Conservation (phyloP, 169 alveolate genomes). For the Perkinsus olseni region DNA sequence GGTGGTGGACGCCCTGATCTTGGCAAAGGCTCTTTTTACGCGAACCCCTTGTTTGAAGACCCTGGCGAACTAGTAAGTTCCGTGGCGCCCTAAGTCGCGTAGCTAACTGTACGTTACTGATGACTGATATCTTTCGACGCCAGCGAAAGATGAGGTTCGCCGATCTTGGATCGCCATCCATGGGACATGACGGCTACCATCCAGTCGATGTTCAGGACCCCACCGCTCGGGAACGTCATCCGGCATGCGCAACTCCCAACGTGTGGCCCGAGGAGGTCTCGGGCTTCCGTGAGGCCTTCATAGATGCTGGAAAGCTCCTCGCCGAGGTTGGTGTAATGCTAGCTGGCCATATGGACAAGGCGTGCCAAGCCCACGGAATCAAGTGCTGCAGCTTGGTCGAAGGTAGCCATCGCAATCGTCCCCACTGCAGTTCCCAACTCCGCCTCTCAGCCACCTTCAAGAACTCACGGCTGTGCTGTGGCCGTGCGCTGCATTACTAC, state of each 20-base stretch:
- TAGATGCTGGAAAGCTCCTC: conserved; percentile 37
- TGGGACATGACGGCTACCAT: too few species aligned
- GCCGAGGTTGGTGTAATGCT: conserved; percentile 37
- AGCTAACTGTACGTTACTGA: too few species aligned
- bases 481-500: conserved; percentile 48
- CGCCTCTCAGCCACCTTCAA: not conserved
- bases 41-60: conserved; percentile 38
- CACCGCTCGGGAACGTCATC: not conserved
- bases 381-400: not conserved
- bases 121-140: too few species aligned
- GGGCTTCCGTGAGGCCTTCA: conserved; percentile 42
- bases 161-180: too few species aligned
- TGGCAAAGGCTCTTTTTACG: conserved; percentile 49
- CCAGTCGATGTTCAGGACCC: not conserved
- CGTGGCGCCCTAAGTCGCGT: too few species aligned
- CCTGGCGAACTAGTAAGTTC: not conserved
- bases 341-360: conserved; percentile 46
- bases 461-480: conserved; percentile 1
- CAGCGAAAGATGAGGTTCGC: too few species aligned
- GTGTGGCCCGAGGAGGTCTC: conserved; percentile 46
- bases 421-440: not conserved
- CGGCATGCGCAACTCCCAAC: conserved; percentile 13
- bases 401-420: not conserved
- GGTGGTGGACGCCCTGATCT: conserved; percentile 41
- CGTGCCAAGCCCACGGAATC: not conserved